Evolutionary conservation across 139 green algal genomes (phyloP).

Genomic region (Chlamydomonas sphaeroides): DNA sequence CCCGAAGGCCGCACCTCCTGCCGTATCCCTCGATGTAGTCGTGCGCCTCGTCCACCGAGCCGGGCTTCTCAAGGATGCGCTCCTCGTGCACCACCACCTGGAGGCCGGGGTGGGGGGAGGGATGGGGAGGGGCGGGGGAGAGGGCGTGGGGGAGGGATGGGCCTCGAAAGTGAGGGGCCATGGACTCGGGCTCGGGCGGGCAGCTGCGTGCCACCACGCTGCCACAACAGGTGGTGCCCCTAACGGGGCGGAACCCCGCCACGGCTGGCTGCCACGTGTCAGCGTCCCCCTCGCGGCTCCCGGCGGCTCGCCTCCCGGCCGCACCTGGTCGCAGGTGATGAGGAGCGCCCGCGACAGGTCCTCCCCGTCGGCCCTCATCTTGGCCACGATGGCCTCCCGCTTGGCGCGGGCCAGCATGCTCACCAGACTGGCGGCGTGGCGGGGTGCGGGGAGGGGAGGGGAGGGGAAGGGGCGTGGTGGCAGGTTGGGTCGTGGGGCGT

Average conservation of each 20-base stretch:
- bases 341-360: background rate
- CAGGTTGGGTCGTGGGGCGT: too few relatives aligned
- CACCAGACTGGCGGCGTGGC: slow-evolving; percentile 4
- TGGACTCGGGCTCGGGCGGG: too few relatives aligned
- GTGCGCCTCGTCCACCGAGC: slow-evolving; percentile 33
- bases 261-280: too few relatives aligned
- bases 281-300: too few relatives aligned
- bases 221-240: too few relatives aligned
- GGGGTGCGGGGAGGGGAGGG: too few relatives aligned
- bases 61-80: slow-evolving; percentile 33
- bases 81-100: slow-evolving; percentile 38
- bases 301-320: background rate
- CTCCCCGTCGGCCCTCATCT: slow-evolving; percentile 11
- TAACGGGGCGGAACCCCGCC: too few relatives aligned
- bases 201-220: too few relatives aligned
- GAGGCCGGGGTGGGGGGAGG: background rate
- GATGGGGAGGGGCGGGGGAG: background rate
- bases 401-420: slow-evolving; percentile 20
- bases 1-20: too few relatives aligned
- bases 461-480: too few relatives aligned
- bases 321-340: slow-evolving; percentile 35
- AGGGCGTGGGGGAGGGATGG: too few relatives aligned
- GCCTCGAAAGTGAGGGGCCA: too few relatives aligned
- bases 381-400: slow-evolving; percentile 21
- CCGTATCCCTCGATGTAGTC: slow-evolving; percentile 40